These are phyloP conservation scores for Beverwykella pulmonaria DNA, from an alignment of 495 filamentous ascomycete species.

Conservation along the genomic window DNA sequence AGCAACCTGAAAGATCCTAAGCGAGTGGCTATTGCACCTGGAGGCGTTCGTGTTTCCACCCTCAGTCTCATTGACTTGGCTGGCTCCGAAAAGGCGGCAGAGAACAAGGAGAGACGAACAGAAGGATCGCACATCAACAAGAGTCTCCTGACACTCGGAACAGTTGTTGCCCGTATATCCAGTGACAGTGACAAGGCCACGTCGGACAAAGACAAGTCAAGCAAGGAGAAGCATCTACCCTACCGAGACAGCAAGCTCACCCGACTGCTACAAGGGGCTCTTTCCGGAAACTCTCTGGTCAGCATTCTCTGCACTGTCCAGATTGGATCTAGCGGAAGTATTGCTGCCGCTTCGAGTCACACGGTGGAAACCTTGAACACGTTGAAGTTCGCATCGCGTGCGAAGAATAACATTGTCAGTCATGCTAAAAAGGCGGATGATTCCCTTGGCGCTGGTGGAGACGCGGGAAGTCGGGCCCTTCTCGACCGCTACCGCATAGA, in stretches of 20 bases:
- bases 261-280: constrained; percentile 83
- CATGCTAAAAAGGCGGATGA: constrained; percentile 96
- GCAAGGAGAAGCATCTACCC: constrained; percentile 89
- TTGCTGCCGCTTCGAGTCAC: constrained; percentile 65
- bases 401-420: constrained; percentile 96
- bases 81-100: constrained; percentile 92
- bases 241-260: constrained; percentile 98
- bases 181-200: constrained; percentile 83
- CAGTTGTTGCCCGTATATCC: constrained; percentile 84
- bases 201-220: constrained; percentile 53
- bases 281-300: constrained; percentile 91
- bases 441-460: constrained; percentile 65
- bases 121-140: constrained; percentile 99
- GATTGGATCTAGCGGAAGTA: constrained; percentile 67
- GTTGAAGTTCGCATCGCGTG: constrained; percentile 92
- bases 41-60: constrained; percentile 93
- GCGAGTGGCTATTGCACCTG: constrained; percentile 75
- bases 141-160: constrained; percentile 91
- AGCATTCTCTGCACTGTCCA: constrained; percentile 97
- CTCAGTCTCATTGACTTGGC: constrained; percentile 95
- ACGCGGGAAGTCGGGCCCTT: constrained; percentile 81
- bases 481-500: constrained; percentile 94
- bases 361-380: constrained; percentile 92
- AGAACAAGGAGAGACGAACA: constrained; percentile 89
- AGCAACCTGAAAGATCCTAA: constrained; percentile 61